These are phyloP conservation scores for Suhomyces taliae DNA, from an alignment of 1,139 yeast species.

Conservation along the genomic window DNA sequence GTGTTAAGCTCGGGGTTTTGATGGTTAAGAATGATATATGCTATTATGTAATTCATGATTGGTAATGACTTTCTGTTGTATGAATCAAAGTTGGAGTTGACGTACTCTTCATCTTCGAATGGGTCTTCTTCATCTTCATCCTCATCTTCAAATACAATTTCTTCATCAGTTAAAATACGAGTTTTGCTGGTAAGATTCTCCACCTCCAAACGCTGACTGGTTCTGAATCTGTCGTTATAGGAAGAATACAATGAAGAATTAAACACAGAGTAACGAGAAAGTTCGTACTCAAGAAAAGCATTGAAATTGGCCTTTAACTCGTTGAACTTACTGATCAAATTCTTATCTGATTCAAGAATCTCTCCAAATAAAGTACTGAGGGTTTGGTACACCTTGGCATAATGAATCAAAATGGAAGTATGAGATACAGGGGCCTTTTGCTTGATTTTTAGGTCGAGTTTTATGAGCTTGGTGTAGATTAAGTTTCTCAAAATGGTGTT, in stretches of 20 bases:
- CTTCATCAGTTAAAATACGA: slow-evolving; percentile 16
- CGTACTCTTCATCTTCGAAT: slow-evolving; percentile 15
- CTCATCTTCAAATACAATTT: slow-evolving; percentile 16
- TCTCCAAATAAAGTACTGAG: slow-evolving; percentile 27
- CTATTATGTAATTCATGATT: slow-evolving; percentile 34
- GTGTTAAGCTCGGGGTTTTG: slow-evolving; percentile 19
- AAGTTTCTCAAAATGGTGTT: slow-evolving; percentile 30
- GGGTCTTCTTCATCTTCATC: slow-evolving; percentile 8
- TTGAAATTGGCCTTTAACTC: slow-evolving; percentile 27
- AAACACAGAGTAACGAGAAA: slow-evolving; percentile 23
- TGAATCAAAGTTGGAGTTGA: slow-evolving; percentile 10
- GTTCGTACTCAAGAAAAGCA: slow-evolving; percentile 23
- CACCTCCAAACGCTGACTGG: slow-evolving; percentile 16
- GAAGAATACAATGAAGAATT: slow-evolving; percentile 11
- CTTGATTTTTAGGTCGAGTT: slow-evolving; percentile 24
- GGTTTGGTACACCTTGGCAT: slow-evolving; percentile 37
- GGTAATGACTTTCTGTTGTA: slow-evolving; percentile 28
- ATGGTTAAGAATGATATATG: slow-evolving; percentile 32
- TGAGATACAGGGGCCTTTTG: slow-evolving; percentile 16
- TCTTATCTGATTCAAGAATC: slow-evolving; percentile 18
- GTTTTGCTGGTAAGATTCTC: slow-evolving; percentile 3
- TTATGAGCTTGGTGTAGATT: slow-evolving; percentile 28
- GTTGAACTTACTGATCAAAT: slow-evolving; percentile 20
- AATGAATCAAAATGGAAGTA: slow-evolving; percentile 33
- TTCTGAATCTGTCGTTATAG: slow-evolving; percentile 18